Percentiles rank a stretch among this genome's conserved stretches.
phyloP scores from a whole-genome alignment of 176 grass and related monocot species.

The Cenchrus americanus region DNA sequence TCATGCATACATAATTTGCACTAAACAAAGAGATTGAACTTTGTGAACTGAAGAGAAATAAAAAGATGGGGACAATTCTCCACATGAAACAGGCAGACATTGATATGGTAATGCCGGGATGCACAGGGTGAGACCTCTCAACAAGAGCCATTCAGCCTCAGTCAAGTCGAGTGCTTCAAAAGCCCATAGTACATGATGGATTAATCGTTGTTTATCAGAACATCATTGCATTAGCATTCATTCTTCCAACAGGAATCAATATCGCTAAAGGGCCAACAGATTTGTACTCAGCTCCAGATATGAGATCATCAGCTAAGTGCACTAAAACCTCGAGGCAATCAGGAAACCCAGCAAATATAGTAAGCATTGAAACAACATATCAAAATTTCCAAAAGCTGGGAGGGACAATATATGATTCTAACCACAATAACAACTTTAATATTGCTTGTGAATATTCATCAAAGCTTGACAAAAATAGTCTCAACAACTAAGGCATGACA shows the following conservation, averaged over 20 bases:
- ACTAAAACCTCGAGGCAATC: not conserved
- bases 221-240: no score
- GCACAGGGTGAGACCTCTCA: not conserved
- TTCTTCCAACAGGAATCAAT: not conserved
- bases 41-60: not conserved
- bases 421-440: slow-evolving; percentile 29
- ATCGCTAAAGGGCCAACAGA: not conserved
- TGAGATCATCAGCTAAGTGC: not conserved
- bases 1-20: not conserved
- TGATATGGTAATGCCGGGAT: not conserved
- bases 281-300: not conserved
- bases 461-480: slow-evolving; percentile 37
- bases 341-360: not conserved
- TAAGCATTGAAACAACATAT: not conserved
- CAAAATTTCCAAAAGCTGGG: not conserved
- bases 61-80: not conserved
- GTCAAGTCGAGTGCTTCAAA: not conserved
- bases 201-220: not conserved
- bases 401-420: slow-evolving; percentile 13
- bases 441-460: slow-evolving; percentile 24
- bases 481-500: slow-evolving; percentile 42
- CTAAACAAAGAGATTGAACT: not conserved
- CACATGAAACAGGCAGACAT: not conserved
- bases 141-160: not conserved
- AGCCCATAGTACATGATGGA: not conserved